Evolutionary conservation across 352 stramenopile species (phyloP), one percentile per base, ranked within the genome.

Genomic region (Phytophthora citrophthora): DNA sequence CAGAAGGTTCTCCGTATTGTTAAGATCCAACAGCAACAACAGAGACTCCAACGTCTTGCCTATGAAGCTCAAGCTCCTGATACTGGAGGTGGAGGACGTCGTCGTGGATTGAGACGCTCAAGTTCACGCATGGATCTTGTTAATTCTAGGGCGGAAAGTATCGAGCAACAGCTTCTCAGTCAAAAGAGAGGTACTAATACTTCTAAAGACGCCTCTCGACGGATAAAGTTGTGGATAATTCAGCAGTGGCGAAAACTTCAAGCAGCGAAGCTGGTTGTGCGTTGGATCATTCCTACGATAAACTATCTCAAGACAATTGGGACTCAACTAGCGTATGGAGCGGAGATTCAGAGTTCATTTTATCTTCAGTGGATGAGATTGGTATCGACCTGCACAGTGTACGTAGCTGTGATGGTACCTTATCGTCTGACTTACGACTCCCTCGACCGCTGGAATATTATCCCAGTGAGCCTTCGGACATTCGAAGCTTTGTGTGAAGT

Each of bases 11-110:
- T 90, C 36, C 77, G 76, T 1, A 86, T 89, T 39, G 74, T 83
- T 24, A 82, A 83, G 41, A 88, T 88, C 32, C 74, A 89, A 41
- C 74, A 89, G 36, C 76, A 90, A 16, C 82, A 93, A 29, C 78
- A 86, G 20, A 61, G 76, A 5, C 60, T 88, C 24, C 70, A 76
- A 15, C 81, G 76, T 9, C 39, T 85, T 1, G 74, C 76, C 0
- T 65, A 70, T 18, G 77, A 82, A 64, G 67, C 67, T 4, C 75
- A 87, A 49, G 58, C 61, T 27, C 51, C 64, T 38, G 54, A 79
- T 53, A 49, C 31, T 29, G 68, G 54, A 15, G 41, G 1, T 16
- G 43, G 32, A 46, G 32, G n/a, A 24, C 49, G 61, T 13, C 73
- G 61, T 6, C 60, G 64, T 15, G 64, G 68, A 1, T 9, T 79